phyloP scores from a whole-genome alignment of 192 early-diverging fungal species.

The Linnemannia schmuckeri region DNA sequence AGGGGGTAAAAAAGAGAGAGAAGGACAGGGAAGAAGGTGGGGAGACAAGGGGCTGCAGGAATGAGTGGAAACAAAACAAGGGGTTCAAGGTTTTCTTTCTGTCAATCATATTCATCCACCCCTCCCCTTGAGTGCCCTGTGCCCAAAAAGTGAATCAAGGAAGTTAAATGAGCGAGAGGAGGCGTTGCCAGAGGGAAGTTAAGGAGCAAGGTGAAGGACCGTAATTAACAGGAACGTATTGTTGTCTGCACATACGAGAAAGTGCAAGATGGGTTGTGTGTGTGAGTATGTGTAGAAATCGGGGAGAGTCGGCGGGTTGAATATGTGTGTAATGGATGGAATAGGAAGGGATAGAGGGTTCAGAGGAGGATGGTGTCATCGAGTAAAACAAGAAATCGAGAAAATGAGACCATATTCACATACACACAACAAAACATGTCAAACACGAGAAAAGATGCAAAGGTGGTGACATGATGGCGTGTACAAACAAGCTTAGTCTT shows the following conservation, averaged over 20 bases:
- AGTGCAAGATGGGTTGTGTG: background rate
- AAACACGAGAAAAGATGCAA: background rate
- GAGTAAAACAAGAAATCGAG: background rate
- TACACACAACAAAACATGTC: background rate
- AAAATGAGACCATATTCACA: background rate
- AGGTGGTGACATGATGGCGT: conserved; percentile 4
- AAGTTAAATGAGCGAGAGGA: background rate
- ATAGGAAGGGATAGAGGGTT: background rate
- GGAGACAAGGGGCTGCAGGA: background rate
- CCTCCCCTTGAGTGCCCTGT: conserved; percentile 1
- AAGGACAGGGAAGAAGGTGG: background rate
- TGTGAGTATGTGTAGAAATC: background rate
- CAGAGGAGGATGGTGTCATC: background rate
- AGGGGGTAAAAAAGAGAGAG: background rate
- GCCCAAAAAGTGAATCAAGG: background rate
- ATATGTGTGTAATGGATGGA: background rate
- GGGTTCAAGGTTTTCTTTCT: background rate
- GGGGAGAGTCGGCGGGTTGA: background rate
- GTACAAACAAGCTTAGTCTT: background rate
- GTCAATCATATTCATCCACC: background rate
- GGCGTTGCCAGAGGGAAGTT: background rate
- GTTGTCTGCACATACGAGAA: background rate
- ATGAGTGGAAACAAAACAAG: background rate
- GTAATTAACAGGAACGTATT: background rate
- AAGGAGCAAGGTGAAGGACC: background rate